Evolutionary conservation across 1,284 basidiomycete species (phyloP), one percentile per base, ranked within the genome.

Genomic region (Ustilago shanxiensis): DNA sequence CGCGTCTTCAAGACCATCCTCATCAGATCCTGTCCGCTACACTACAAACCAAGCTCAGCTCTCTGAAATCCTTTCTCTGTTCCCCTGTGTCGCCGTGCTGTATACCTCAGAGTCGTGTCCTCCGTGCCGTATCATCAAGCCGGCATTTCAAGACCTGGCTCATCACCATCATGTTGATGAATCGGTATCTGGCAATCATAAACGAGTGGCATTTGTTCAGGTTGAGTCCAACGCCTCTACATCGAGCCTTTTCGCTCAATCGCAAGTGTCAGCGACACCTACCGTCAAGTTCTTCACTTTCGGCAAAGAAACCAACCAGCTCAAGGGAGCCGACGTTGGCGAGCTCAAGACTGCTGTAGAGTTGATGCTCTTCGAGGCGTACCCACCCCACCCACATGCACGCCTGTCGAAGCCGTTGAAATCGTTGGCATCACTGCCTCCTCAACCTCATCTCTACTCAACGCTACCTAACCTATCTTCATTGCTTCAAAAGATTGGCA

Each of bases 181-280:
- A 24, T 57, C 57, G 16, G 35, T 60, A 26, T 60, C 67, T 8
- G 50, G 68, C 54, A 45, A 58, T 26, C 59, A 73, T 64, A 66
- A 74, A 66, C 41, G 71, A 4, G 66, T 83, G 22, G 73, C 70
- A 1, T 87, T 87, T 54, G 80, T 81, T 3, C 70, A 84, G 26
- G 82, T 86, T 53, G 84, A 87, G 44, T 84, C 80, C 26, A 82
- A 79, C 1, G 60, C 57, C 20, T 75, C 81, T 9, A 81, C 79
- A 2, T 52, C 56, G 13, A 51, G 18, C 35, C 49, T 79, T 2
- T 67, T 80, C 22, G 49, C 62, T 13, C 20, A 31, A 0, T 44
- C 90, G 87, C 88, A 89, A 3, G 90, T 96, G 1, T 86, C 89
- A n/a, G 93, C 89, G 0, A 95, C 93, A 0, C 94, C 94, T 3